phyloP scores from a whole-genome alignment of 352 stramenopile genomes.

The Achlya hypogyna region DNA sequence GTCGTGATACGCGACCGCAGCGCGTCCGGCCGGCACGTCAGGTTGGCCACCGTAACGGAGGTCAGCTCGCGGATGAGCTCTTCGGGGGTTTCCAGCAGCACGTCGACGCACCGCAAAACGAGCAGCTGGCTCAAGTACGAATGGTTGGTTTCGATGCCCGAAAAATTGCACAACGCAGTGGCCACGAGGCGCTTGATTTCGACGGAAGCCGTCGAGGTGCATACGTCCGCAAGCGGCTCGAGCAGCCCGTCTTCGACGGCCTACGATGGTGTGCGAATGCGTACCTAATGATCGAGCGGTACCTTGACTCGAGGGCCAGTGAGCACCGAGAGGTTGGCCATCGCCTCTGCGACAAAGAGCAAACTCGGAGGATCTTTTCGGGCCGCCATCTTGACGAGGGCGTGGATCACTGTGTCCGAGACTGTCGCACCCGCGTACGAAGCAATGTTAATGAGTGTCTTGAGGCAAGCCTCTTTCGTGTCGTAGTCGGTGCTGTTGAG shows the following conservation, averaged over 20 bases:
- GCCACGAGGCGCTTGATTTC: slow-evolving; percentile 49
- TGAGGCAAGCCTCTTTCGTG: slow-evolving; percentile 73
- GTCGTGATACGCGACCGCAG: slow-evolving; percentile 58
- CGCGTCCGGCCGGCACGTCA: slow-evolving; percentile 49
- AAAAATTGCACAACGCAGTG: slow-evolving; percentile 72
- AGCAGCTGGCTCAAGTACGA: slow-evolving; percentile 52
- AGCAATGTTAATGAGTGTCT: slow-evolving; percentile 73
- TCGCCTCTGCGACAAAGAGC: slow-evolving; percentile 51
- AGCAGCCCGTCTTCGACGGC: slow-evolving; percentile 63
- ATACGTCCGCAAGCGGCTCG: slow-evolving; percentile 60
- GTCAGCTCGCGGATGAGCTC: slow-evolving; percentile 55
- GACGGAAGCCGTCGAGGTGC: slow-evolving; percentile 28
- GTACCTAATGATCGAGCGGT: not conserved
- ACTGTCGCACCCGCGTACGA: slow-evolving; percentile 49
- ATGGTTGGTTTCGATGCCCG: slow-evolving; percentile 49
- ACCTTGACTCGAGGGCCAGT: slow-evolving; percentile 59
- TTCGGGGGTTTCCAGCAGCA: slow-evolving; percentile 63
- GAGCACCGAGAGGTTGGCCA: slow-evolving; percentile 72
- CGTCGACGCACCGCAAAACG: slow-evolving; percentile 61
- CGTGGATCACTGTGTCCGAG: slow-evolving; percentile 64
- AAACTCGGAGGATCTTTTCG: slow-evolving; percentile 47
- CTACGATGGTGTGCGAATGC: not conserved
- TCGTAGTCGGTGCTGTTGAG: slow-evolving; percentile 63
- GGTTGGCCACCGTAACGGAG: slow-evolving; percentile 65
- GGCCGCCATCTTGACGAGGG: slow-evolving; percentile 61